Evolutionary conservation across 2,329 filamentous ascomycete genomes (phyloP).

Genomic region (Hypoxylon rubiginosum): DNA sequence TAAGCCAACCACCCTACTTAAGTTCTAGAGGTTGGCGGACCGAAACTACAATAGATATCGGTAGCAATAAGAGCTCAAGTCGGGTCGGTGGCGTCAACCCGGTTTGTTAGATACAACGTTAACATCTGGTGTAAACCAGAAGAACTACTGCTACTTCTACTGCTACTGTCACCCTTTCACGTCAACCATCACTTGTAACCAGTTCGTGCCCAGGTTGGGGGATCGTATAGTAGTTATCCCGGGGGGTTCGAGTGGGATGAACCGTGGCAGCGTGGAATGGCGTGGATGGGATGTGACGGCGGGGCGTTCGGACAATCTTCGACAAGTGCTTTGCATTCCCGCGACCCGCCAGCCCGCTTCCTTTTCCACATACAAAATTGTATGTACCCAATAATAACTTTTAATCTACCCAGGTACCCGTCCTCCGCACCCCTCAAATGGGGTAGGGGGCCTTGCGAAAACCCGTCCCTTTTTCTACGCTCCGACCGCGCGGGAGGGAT

Average conservation of each 20-base stretch:
- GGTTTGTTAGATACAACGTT: conserved; percentile 17
- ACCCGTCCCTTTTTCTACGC: not conserved
- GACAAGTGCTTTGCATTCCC: conserved; percentile 40
- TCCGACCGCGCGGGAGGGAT: conserved; percentile 6
- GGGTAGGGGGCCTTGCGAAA: conserved; percentile 25
- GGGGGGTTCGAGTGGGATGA: conserved; percentile 31
- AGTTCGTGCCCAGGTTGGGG: conserved; percentile 20
- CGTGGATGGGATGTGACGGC: conserved; percentile 36
- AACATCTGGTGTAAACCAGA: conserved; percentile 3
- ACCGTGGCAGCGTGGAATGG: conserved; percentile 12
- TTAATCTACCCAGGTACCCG: conserved; percentile 34
- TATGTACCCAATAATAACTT: conserved; percentile 35
- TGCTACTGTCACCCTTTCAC: conserved; percentile 19
- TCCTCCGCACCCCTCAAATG: conserved; percentile 40
- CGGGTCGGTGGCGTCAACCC: conserved; percentile 18
- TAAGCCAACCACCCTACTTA: not conserved
- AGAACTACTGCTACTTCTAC: not conserved
- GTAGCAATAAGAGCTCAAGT: not conserved
- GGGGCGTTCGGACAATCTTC: conserved; percentile 42
- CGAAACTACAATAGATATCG: not conserved
- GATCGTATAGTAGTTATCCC: conserved; percentile 33
- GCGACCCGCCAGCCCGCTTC: conserved; percentile 29
- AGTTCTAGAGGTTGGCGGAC: not conserved
- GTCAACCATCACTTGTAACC: conserved; percentile 7
- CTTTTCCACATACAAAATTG: conserved; percentile 17